A percentile compares a stretch with the other conserved stretches of the same genome.
Evolutionary conservation across 176 grass and related monocot species (phyloP).

Genomic region (Thalia dealbata): DNA sequence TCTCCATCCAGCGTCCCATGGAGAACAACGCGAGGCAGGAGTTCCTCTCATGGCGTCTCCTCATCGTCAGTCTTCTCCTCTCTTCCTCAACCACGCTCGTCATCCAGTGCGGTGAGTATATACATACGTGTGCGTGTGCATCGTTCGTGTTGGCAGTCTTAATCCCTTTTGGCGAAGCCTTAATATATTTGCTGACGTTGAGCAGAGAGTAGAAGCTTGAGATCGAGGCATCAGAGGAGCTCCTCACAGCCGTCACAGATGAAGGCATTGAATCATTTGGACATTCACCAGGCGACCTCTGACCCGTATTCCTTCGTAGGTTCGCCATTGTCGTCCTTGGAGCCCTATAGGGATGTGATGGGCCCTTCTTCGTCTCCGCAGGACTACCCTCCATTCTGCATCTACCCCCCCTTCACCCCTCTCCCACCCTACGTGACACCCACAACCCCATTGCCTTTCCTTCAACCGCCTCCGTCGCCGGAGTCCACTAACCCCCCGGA

Average conservation of each 20-base stretch:
- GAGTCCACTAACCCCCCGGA: slow-evolving; percentile 5
- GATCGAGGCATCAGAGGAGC: slow-evolving; percentile 15
- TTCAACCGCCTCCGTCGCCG: slow-evolving; percentile 28
- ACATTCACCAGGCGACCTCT: slow-evolving; percentile 28
- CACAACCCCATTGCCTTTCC: slow-evolving; percentile 8
- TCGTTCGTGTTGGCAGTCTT: too few species aligned
- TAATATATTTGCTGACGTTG: too few species aligned
- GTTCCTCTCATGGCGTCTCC: background rate
- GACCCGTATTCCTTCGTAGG: slow-evolving; percentile 25
- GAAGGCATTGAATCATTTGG: slow-evolving; percentile 23
- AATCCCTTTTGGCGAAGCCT: too few species aligned
- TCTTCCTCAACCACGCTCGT: slow-evolving; percentile 3
- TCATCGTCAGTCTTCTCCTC: slow-evolving; percentile 13
- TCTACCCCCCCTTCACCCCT: slow-evolving; percentile 23
- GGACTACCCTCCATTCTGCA: slow-evolving; percentile 30
- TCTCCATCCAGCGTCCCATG: slow-evolving; percentile 10
- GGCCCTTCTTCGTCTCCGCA: slow-evolving; percentile 10
- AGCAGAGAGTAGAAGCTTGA: too few species aligned
- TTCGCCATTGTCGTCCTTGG: slow-evolving; percentile 36
- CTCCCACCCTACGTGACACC: slow-evolving; percentile 15
- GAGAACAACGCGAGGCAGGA: background rate
- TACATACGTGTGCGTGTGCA: too few species aligned
- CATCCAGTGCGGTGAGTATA: slow-evolving; percentile 34
- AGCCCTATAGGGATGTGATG: slow-evolving; percentile 35
- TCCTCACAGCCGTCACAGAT: background rate